These are phyloP conservation scores for Pyrenophora seminiperda DNA, from an alignment of 2,329 filamentous ascomycete genomes.

Conservation along the genomic window DNA sequence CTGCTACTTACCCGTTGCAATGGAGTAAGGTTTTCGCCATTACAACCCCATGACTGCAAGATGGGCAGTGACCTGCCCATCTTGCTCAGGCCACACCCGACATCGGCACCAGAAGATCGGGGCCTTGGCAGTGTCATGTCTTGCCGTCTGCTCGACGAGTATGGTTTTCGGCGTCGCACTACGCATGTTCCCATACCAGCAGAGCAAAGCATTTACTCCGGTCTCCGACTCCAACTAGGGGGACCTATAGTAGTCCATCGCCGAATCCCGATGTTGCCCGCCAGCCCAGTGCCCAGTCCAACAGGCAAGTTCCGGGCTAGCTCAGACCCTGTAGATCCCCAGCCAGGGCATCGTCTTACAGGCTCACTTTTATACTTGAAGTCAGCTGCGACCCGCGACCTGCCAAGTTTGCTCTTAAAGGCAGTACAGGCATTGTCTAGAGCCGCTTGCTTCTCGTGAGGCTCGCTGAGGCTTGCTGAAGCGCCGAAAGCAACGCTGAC, in stretches of 20 bases:
- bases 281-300: no score
- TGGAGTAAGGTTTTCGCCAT: no score
- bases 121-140: neutral
- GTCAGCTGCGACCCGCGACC: neutral
- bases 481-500: slow-evolving; percentile 2
- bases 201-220: neutral
- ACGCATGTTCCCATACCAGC: neutral
- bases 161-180: neutral
- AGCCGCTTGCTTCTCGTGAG: neutral
- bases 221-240: neutral
- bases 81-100: neutral
- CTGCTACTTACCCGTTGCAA: no score
- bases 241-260: neutral
- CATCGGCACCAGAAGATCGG: neutral
- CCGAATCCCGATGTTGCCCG: no score
- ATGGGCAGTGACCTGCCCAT: no score
- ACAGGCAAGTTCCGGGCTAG: slow-evolving; percentile 6
- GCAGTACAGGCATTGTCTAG: neutral
- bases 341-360: neutral
- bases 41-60: no score
- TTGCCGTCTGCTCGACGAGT: neutral
- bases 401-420: no score
- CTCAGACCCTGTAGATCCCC: slow-evolving; percentile 15
- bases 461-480: slow-evolving; percentile 12
- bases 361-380: neutral